Evolutionary conservation across 2,329 filamentous ascomycete genomes (phyloP), one percentile per base, ranked within the genome.

Genomic region (Albifimbria verrucaria): DNA sequence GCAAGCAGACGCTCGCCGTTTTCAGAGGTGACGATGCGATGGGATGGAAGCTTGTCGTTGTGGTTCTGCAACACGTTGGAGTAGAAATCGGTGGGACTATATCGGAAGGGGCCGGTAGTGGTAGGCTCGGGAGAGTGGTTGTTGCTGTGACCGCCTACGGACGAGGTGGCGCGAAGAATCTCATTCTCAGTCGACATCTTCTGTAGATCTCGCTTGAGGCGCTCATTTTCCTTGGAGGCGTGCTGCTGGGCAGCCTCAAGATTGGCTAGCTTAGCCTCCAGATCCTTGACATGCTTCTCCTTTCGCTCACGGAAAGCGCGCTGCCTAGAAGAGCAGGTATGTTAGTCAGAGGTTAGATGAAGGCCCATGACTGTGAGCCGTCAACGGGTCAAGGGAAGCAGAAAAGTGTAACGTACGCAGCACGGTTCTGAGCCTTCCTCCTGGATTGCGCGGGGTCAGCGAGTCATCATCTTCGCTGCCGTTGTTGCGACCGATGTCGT

Each of bases 301-400:
- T 97, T 97, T 61, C 93, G 88, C 72, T 97, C 93, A 55, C 93
- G 90, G 71, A 97, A 97, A 26, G 94, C 93, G 62, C 93, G 88
- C 79, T 97, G 94, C 47, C 93, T 97, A 57, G 24, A 32, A 18
- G 22, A 17, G 39, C 18, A 20, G 9, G 10, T 12, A 28, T 51
- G 58, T 65, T 55, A 64, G 58, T 49, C 42, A 48, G 11, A 18
- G 42, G 24, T 15, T 32, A 32, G 26, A 32, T 15, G 26, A 15
- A 9, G 26, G 15, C 9, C 9, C 26, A 15, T 7, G 26, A 15
- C 26, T 15, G 26, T 15, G 9, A 7, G 26, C 26, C 26, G 9
- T 9, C 15, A 32, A 32, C 7, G 26, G 26, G 26, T 9, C 7
- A 32, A 32, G 26, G 15, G 26, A 32, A 15, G 15, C 15, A 32